Percentiles rank a stretch among this genome's conserved stretches.
These are phyloP conservation scores for Ganoderma meredithae DNA, from an alignment of 1,284 basidiomycete genomes.

Conservation along the genomic window DNA sequence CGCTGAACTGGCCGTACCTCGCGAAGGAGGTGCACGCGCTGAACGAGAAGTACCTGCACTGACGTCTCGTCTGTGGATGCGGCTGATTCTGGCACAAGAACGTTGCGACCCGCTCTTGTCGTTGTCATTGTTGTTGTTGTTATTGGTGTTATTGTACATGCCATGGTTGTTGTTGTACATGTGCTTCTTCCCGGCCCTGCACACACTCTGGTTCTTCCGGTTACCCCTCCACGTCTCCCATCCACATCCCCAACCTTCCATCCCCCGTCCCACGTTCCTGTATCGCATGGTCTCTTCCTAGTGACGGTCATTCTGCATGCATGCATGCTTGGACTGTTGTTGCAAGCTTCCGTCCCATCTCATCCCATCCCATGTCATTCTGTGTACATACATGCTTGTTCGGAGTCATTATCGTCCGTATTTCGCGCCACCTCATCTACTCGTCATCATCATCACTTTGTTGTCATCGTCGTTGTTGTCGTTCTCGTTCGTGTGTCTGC, in stretches of 20 bases:
- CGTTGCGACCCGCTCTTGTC: neutral
- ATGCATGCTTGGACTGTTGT: constrained; percentile 12
- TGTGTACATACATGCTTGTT: neutral
- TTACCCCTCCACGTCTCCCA: constrained; percentile 1
- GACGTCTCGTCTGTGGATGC: neutral
- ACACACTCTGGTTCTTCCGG: neutral
- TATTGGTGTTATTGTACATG: neutral
- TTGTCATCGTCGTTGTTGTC: neutral
- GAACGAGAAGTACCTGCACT: constrained; percentile 79
- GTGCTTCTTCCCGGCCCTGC: too few relatives aligned
- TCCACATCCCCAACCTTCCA: neutral
- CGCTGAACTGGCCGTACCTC: constrained; percentile 81
- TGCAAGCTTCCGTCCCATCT: neutral
- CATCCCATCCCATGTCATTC: neutral
- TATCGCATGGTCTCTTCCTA: neutral
- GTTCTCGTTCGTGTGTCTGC: neutral
- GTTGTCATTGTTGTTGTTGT: neutral
- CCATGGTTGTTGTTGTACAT: neutral
- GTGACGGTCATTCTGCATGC: constrained; percentile 6
- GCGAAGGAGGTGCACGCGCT: constrained; percentile 80
- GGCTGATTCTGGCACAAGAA: neutral
- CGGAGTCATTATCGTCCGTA: neutral
- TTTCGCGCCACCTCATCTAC: neutral
- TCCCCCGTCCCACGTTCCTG: neutral
- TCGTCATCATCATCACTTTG: neutral